These are phyloP conservation scores for Salvia rosmarinus DNA, from an alignment of 257 asterid genomes.

Conservation along the genomic window DNA sequence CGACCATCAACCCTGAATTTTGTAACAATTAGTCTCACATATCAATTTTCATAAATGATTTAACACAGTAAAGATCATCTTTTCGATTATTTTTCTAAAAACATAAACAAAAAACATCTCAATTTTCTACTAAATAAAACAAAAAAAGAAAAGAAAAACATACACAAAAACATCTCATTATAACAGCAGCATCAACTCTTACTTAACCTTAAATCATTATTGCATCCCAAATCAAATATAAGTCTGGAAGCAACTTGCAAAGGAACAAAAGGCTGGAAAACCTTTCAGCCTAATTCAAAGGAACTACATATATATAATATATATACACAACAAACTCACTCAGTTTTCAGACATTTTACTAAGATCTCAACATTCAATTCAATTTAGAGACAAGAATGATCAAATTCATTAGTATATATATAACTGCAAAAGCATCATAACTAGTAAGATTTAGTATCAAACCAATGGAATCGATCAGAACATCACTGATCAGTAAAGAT, in stretches of 20 bases:
- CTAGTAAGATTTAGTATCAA: neutral
- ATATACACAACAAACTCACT: neutral
- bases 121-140: no score
- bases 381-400: neutral
- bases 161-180: neutral
- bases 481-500: neutral
- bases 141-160: no score
- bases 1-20: no score
- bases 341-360: conserved; percentile 4
- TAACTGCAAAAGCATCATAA: neutral
- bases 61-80: no score
- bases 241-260: no score
- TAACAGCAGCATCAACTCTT: neutral
- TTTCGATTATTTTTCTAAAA: no score
- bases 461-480: neutral
- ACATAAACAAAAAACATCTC: no score
- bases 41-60: no score
- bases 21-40: no score
- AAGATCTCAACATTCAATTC: neutral
- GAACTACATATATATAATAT: neutral
- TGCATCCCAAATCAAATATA: neutral
- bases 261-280: neutral
- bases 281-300: neutral
- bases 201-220: neutral
- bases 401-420: neutral